Base-by-base conservation (phyloP, 2,329 filamentous ascomycete species). In the Colletotrichum viniferum region DNA sequence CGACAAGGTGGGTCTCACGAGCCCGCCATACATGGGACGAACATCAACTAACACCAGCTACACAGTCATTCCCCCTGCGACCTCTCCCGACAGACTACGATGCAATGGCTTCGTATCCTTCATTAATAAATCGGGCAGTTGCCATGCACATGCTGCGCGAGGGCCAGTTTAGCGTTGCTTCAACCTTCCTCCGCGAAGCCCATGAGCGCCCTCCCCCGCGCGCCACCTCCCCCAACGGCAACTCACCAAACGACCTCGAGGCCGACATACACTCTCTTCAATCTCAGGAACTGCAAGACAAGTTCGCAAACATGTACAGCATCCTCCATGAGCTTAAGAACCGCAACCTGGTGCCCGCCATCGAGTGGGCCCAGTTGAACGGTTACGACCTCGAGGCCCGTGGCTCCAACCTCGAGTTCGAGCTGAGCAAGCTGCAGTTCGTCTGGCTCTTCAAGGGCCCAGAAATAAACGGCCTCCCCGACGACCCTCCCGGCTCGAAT, bases 351-450 rank as follows among this genome's bases (percentile, higher is more conserved):
- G 84, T 90, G 1, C 95, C 96, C 0, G 97, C 97, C 2, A 98
- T 99, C 28, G 86, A 91, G 70, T 99, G 97, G 97, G 95, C 97
- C 1, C 88, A 92, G 48, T 82, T 89, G 30, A 94, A 98, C 80
- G 93, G 92, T 74, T 83, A 85, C 7, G 88, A 92, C 30, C 89
- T 99, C 4, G 95, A 98, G 81, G 90, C 91, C 5, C 91, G 95
- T 63, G 96, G 96, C 4, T 98, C 95, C 81, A 98, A 98, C 79
- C 90, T 99, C 3, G 96, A 98, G 82, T 99, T 98, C 78, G 96
- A 99, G 81, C 92, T 99, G 3, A 95, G 93, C 85, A 94, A 95
- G 78, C 88, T 98, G 21, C 95, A 98, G 79, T 99, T 95, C 80
- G 90, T 98, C 38, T 96, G 95, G 90, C 89, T 98, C 2, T 98